Percentiles rank a stretch among this genome's conserved stretches.
Conservation (phyloP, 805 yeast species). For the Cyberlindnera americana region DNA sequence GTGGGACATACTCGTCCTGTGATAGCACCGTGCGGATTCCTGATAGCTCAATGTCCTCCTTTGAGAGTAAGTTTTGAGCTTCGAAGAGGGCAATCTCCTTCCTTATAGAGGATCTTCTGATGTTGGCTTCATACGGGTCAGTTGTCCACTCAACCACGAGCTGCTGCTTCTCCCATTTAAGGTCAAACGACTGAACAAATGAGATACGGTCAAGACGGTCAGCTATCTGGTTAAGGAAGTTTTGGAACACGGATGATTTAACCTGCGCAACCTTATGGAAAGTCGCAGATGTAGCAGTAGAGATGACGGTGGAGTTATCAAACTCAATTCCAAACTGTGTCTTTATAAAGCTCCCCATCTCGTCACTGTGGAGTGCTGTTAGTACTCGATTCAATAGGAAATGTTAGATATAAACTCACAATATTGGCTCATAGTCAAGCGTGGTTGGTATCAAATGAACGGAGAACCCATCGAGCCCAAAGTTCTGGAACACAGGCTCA, state of each 20-base stretch:
- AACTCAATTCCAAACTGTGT: slow-evolving; percentile 15
- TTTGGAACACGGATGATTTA: slow-evolving; percentile 19
- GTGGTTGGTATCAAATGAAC: slow-evolving; percentile 21
- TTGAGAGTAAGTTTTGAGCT: slow-evolving; percentile 9
- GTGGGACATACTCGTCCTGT: slow-evolving; percentile 17
- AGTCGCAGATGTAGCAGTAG: slow-evolving; percentile 24
- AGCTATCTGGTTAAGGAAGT: slow-evolving; percentile 16
- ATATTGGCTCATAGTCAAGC: slow-evolving; percentile 20
- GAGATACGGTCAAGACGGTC: slow-evolving; percentile 19
- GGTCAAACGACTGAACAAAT: slow-evolving; percentile 21
- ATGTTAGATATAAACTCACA: slow-evolving; percentile 9
- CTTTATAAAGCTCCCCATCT: slow-evolving; percentile 17
- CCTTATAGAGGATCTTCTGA: slow-evolving; percentile 11
- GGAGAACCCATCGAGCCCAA: slow-evolving; percentile 17
- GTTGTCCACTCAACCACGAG: slow-evolving; percentile 21
- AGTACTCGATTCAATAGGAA: background rate
- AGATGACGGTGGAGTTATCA: slow-evolving; percentile 13
- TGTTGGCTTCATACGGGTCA: slow-evolving; percentile 18
- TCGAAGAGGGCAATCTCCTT: slow-evolving; percentile 27
- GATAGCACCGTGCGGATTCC: slow-evolving; percentile 22
- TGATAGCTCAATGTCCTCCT: slow-evolving; percentile 21
- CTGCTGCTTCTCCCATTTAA: slow-evolving; percentile 14
- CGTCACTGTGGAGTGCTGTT: slow-evolving; percentile 13
- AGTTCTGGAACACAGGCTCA: slow-evolving; percentile 19
- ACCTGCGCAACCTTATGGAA: slow-evolving; percentile 15